Conservation (phyloP, 1,284 basidiomycete genomes). For the Sanghuangporus weigelae region DNA sequence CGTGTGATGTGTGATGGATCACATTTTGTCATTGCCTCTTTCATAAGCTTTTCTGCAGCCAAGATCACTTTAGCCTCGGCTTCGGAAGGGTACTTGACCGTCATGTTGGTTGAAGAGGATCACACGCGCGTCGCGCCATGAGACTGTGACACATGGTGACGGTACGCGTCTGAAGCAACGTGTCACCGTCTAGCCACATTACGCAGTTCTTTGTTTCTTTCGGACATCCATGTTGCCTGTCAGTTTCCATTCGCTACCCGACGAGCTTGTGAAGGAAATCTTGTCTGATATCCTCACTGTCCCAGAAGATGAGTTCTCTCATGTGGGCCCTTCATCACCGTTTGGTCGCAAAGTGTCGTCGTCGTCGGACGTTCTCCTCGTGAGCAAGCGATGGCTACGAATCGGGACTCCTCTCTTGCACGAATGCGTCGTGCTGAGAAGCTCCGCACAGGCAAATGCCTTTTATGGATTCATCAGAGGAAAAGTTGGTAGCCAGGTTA, state of each 20-base stretch:
- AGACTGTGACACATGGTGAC: too few species aligned
- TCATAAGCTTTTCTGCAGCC: conserved; percentile 37
- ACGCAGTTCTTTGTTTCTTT: conserved; percentile 44
- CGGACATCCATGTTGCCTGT: conserved; percentile 30
- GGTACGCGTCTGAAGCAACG: conserved; percentile 26
- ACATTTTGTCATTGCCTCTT: conserved; percentile 73
- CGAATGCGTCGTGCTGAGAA: background rate
- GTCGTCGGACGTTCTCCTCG: background rate
- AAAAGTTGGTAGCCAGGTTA: background rate
- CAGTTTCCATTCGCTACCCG: conserved; percentile 54
- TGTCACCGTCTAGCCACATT: conserved; percentile 89
- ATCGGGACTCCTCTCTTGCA: too few species aligned
- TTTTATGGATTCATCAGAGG: background rate
- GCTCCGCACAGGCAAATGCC: background rate
- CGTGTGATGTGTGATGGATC: conserved; percentile 93
- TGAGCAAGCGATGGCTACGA: too few species aligned
- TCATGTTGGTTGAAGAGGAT: background rate
- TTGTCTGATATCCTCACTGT: background rate
- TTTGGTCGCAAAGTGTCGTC: background rate
- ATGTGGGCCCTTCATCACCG: background rate
- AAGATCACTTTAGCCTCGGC: background rate
- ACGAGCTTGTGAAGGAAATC: conserved; percentile 23
- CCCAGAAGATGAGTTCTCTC: background rate
- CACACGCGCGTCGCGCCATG: too few species aligned
- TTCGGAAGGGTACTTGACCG: conserved; percentile 4